Evolutionary conservation across 768 basidiomycete species (phyloP).

Genomic region (Russula abietina): DNA sequence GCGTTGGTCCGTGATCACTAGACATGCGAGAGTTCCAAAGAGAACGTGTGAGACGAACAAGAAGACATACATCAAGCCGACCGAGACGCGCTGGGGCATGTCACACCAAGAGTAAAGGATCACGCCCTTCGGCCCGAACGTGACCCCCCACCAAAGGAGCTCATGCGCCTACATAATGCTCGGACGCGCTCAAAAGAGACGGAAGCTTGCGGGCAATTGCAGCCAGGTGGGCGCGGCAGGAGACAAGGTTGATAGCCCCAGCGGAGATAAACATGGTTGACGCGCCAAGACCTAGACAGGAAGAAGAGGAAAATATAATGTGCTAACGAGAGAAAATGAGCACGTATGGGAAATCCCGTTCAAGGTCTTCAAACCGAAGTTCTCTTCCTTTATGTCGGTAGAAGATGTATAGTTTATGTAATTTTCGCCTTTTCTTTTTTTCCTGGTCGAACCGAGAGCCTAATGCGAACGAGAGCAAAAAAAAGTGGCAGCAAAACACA

Average conservation of each 20-base stretch:
- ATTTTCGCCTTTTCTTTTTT: background rate
- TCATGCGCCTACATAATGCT: background rate
- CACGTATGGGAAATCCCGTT: background rate
- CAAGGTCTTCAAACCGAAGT: background rate
- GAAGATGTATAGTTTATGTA: no score
- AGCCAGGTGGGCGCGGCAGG: background rate
- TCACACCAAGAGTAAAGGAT: background rate
- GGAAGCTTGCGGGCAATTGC: background rate
- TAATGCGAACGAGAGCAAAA: background rate
- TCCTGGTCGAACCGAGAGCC: background rate
- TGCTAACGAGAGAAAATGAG: background rate
- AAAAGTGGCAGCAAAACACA: background rate
- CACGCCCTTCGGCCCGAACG: conserved; percentile 3
- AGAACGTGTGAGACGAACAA: background rate
- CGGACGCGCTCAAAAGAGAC: background rate
- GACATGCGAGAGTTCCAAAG: background rate
- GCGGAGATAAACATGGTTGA: background rate
- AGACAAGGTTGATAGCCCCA: background rate
- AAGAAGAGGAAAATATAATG: background rate
- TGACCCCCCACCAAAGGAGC: background rate
- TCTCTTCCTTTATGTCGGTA: no score
- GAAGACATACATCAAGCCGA: background rate
- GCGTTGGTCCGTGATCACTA: background rate
- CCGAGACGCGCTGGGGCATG: conserved; percentile 5
- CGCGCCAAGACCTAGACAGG: background rate